Percentiles rank a stretch among this genome's conserved stretches.
phyloP scores from a whole-genome alignment of 2,329 filamentous ascomycete genomes.

The Paramyrothecium sp. region DNA sequence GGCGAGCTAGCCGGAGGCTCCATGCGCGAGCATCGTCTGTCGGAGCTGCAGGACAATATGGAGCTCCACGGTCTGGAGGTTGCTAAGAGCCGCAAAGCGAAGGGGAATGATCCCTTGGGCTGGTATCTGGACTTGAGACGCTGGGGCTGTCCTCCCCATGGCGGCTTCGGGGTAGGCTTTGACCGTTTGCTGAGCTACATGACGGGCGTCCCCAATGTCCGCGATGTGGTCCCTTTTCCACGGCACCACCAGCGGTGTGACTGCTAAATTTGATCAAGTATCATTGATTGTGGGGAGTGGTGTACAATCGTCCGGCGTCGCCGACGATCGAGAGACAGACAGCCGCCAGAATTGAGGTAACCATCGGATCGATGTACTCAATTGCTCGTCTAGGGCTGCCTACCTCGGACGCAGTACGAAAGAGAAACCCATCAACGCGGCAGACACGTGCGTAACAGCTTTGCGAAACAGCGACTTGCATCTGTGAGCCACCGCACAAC shows the following conservation, averaged over 20 bases:
- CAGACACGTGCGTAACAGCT: constrained; percentile 1
- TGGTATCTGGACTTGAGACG: constrained; percentile 89
- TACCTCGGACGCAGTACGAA: constrained; percentile 17
- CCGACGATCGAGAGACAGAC: constrained; percentile 1
- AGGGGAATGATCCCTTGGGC: constrained; percentile 44
- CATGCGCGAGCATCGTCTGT: constrained; percentile 78
- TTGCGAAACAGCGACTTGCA: constrained; percentile 3
- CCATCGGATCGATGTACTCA: neutral
- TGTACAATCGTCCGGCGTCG: neutral
- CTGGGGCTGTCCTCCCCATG: constrained; percentile 90
- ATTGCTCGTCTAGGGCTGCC: constrained; percentile 23
- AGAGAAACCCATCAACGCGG: neutral
- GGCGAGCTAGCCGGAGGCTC: constrained; percentile 88
- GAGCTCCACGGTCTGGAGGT: constrained; percentile 59
- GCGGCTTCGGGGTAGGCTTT: constrained; percentile 87
- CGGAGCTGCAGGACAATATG: constrained; percentile 70
- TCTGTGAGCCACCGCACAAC: constrained; percentile 11
- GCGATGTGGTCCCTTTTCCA: constrained; percentile 85
- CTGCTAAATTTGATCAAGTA: constrained; percentile 37
- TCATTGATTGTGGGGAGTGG: neutral
- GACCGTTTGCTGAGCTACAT: constrained; percentile 85
- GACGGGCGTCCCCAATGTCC: constrained; percentile 75
- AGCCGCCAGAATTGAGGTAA: neutral
- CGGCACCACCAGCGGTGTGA: constrained; percentile 67
- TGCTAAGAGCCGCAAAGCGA: constrained; percentile 24